Percentiles rank a stretch among this genome's conserved stretches.
These are phyloP conservation scores for Aspergillus homomorphus DNA, from an alignment of 495 filamentous ascomycete genomes.

Conservation along the genomic window DNA sequence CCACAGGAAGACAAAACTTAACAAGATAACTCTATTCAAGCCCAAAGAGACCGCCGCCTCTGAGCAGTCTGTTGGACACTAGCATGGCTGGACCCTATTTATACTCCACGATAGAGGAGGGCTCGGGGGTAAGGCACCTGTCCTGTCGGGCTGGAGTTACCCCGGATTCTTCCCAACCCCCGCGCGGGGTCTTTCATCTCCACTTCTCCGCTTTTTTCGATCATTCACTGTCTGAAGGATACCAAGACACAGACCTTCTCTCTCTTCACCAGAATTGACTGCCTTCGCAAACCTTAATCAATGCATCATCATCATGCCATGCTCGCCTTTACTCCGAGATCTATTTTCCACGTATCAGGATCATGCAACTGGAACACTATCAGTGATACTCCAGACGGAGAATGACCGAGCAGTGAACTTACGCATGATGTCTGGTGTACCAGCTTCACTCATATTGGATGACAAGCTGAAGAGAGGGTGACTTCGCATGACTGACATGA, in stretches of 20 bases:
- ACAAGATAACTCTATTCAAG: no score
- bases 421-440: not conserved
- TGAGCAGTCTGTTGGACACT: not conserved
- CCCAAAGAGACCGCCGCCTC: not conserved
- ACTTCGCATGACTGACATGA: not conserved
- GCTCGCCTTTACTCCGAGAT: conserved; percentile 5
- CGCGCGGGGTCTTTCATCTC: not conserved
- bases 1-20: no score
- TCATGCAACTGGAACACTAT: not conserved
- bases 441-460: not conserved
- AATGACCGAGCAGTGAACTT: not conserved
- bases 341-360: not conserved
- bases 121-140: not conserved
- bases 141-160: not conserved
- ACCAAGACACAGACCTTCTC: not conserved
- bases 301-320: not conserved
- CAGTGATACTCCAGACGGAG: not conserved
- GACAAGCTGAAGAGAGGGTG: not conserved
- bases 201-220: not conserved
- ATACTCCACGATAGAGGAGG: not conserved
- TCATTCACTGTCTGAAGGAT: not conserved
- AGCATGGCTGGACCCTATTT: not conserved
- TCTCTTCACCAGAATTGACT: not conserved
- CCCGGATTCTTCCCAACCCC: not conserved
- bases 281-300: not conserved